Conservation (phyloP, 352 stramenopile genomes). For the Globisporangium polare region DNA sequence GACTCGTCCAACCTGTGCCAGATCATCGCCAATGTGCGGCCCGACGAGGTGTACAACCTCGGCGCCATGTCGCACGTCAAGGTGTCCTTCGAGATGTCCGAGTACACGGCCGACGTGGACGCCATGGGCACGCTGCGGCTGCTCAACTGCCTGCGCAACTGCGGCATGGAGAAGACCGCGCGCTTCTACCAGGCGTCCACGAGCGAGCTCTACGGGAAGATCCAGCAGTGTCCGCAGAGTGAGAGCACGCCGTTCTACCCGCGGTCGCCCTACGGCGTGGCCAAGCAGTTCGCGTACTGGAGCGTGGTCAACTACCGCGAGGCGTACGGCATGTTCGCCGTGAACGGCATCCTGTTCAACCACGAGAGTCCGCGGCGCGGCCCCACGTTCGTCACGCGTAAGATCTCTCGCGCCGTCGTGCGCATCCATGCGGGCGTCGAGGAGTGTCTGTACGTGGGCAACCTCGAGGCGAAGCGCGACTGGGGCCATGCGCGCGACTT, state of each 20-base stretch:
- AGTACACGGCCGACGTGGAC: constrained; percentile 99
- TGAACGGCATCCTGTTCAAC: constrained; percentile 99
- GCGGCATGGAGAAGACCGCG: constrained; percentile 66
- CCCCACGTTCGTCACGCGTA: constrained; percentile 98
- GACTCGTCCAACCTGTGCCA: constrained; percentile 96
- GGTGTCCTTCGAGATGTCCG: constrained; percentile 99
- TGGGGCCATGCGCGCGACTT: constrained; percentile 99
- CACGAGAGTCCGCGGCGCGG: constrained; percentile 97
- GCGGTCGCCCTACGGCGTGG: constrained; percentile 96
- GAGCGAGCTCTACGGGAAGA: constrained; percentile 98
- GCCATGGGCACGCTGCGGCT: constrained; percentile 95
- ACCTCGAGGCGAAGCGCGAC: constrained; percentile 97
- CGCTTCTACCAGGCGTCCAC: constrained; percentile 98
- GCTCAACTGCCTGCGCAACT: constrained; percentile 96
- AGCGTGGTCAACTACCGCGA: constrained; percentile 99
- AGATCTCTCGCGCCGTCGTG: constrained; percentile 96
- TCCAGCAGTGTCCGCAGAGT: constrained; percentile 94
- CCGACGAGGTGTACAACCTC: constrained; percentile 99
- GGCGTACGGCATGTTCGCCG: constrained; percentile 92
- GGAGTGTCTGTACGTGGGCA: constrained; percentile 96
- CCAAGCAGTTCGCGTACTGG: constrained; percentile 99
- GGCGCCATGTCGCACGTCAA: constrained; percentile 99
- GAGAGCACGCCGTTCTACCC: constrained; percentile 98
- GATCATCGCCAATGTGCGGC: constrained; percentile 94
- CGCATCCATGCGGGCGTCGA: constrained; percentile 91